Evolutionary conservation across 208 protist genomes (phyloP), one percentile per base, ranked within the genome.

Genomic region (Trypanosoma melophagium): DNA sequence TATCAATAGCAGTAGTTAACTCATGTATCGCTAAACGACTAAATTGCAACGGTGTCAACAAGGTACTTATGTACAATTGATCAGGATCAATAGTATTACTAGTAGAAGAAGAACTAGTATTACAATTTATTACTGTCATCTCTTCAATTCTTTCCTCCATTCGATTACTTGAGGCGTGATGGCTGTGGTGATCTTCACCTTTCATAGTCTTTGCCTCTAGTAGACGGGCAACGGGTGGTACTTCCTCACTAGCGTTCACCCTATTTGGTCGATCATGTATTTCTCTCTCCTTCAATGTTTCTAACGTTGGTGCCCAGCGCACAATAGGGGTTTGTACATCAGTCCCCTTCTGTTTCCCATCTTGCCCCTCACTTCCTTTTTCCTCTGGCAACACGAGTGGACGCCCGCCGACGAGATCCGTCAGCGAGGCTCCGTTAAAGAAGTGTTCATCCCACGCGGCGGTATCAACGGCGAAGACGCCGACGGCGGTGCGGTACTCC

Each of bases 391-490:
- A 69, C 7, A 71, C 67, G 3, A 89, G 72, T 19, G 71, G 56
- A 7, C 41, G 60, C 61, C 60, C 73, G 31, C 80, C 78, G 8
- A 78, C 69, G 58, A 75, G 57, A 59, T 87, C 83, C 4, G 73
- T 54, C 51, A 81, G 10, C 8, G 69, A 62, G 14, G 58, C 59
- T n/a, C 61, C n/a, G 7, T 55, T 25, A 31, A 87, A 66, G 25
- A 75, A 81, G 38, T 75, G 55, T 1, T 63, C 67, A 60, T 94
- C 89, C 86, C 86, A 94, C 7, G 71, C 74, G 0, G 86, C 72
- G 4, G 89, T 94, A 70, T 94, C 84, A 2, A 94, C 60, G 4
- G 76, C 65, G 58, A 92, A 90, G 19, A 78, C 71, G 3, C 61
- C 63, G 31, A 89, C 77, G n/a, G 78, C 85, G 2, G 63, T 35